A percentile compares a stretch with the other conserved stretches of the same genome.
These are phyloP conservation scores for Excoecaria cochinchinensis DNA, from an alignment of 345 rosid genomes.

Conservation along the genomic window DNA sequence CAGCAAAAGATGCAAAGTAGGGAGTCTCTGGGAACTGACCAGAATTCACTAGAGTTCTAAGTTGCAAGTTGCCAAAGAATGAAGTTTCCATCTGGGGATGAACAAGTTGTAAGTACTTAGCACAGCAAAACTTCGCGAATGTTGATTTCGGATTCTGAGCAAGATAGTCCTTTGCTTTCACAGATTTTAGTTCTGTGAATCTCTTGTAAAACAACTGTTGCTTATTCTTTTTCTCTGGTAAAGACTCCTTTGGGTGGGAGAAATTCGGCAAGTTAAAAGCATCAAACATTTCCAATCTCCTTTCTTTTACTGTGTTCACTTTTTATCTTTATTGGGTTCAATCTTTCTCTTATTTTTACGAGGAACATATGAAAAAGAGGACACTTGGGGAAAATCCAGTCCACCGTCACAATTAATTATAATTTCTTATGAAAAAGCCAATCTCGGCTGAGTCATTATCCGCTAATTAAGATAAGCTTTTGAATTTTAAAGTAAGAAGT, in stretches of 20 bases:
- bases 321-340: too few species aligned
- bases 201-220: constrained; percentile 49
- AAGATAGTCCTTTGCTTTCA: constrained; percentile 49
- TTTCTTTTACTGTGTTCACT: too few species aligned
- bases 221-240: constrained; percentile 30
- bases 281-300: constrained; percentile 74
- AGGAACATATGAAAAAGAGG: too few species aligned
- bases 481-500: too few species aligned
- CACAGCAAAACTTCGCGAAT: constrained; percentile 56
- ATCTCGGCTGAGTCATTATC: too few species aligned
- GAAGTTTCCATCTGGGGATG: constrained; percentile 81
- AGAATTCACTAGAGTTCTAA: constrained; percentile 44
- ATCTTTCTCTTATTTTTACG: too few species aligned
- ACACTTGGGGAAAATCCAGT: too few species aligned
- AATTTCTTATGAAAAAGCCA: too few species aligned
- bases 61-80: constrained; percentile 56
- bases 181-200: constrained; percentile 61
- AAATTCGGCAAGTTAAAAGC: constrained; percentile 60
- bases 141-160: constrained; percentile 55
- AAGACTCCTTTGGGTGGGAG: constrained; percentile 33
- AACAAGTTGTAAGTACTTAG: constrained; percentile 68
- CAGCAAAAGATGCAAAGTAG: constrained; percentile 52
- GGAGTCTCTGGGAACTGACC: constrained; percentile 56
- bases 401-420: too few species aligned
- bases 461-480: too few species aligned